A percentile compares a stretch with the other conserved stretches of the same genome.
These are phyloP conservation scores for Passiflora organensis DNA, from an alignment of 345 rosid species.

Conservation along the genomic window DNA sequence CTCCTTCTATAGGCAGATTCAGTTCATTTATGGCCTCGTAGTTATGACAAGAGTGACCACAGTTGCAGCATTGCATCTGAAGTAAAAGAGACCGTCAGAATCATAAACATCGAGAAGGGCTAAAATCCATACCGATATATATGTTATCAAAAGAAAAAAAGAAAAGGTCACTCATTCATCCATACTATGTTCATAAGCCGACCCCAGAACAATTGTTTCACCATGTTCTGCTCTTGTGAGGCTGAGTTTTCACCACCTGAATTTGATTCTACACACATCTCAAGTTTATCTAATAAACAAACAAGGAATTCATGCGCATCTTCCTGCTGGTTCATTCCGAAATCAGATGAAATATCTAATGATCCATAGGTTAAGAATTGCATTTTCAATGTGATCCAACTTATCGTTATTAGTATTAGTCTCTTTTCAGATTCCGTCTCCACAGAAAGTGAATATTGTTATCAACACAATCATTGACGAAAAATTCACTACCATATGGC, in stretches of 20 bases:
- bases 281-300: conserved; percentile 64
- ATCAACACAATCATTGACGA: not conserved
- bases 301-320: conserved; percentile 91
- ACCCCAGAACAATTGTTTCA: conserved; percentile 60
- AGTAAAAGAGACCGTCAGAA: not conserved
- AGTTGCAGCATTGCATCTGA: conserved; percentile 71
- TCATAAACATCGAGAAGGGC: not conserved
- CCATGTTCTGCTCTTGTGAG: conserved; percentile 37
- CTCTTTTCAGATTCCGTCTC: not conserved
- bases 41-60: conserved; percentile 52
- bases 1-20: conserved; percentile 75
- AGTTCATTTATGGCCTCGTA: conserved; percentile 57
- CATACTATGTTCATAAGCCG: conserved; percentile 66
- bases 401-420: not conserved
- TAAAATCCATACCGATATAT: too few relatives aligned
- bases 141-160: not conserved
- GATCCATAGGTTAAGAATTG: not conserved
- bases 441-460: not conserved
- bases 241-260: conserved; percentile 16
- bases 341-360: conserved; percentile 53
- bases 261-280: conserved; percentile 40
- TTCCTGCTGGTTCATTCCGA: conserved; percentile 59
- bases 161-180: not conserved
- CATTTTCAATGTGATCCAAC: not conserved
- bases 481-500: not conserved